Percentiles rank a stretch among this genome's conserved stretches.
Conservation (phyloP, 202 grass and related monocot species). For the Eragrostis tef region DNA sequence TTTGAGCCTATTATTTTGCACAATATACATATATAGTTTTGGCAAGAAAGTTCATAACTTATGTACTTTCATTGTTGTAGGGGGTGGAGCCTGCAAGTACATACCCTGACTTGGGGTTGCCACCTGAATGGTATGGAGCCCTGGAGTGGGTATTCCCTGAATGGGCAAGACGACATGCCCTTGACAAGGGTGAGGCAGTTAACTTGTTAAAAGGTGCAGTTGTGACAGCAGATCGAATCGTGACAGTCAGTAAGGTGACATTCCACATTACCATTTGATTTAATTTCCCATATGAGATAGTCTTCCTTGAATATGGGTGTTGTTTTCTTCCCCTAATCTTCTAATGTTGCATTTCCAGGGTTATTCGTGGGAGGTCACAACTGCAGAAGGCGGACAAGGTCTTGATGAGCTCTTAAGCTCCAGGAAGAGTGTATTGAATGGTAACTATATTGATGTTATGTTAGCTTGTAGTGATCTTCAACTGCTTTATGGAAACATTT, state of each 20-base stretch:
- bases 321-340: constrained; percentile 29
- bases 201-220: constrained; percentile 96
- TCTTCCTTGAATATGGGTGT: constrained; percentile 27
- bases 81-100: constrained; percentile 93
- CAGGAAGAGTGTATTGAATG: constrained; percentile 84
- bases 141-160: constrained; percentile 97
- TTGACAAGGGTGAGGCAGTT: constrained; percentile 90
- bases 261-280: not conserved
- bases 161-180: constrained; percentile 89
- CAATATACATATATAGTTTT: constrained; percentile 21
- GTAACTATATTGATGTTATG: constrained; percentile 52
- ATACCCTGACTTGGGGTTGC: constrained; percentile 78
- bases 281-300: constrained; percentile 1
- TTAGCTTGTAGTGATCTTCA: constrained; percentile 37
- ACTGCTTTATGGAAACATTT: constrained; percentile 30
- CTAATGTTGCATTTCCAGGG: constrained; percentile 59
- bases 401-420: constrained; percentile 80
- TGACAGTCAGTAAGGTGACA: constrained; percentile 91
- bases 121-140: constrained; percentile 88
- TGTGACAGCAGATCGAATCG: constrained; percentile 88
- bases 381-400: constrained; percentile 89
- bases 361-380: constrained; percentile 97
- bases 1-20: constrained; percentile 46
- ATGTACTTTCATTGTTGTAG: constrained; percentile 55
- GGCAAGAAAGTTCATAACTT: constrained; percentile 25